A percentile compares a stretch with the other conserved stretches of the same genome.
phyloP scores from a whole-genome alignment of 441 rosid species.

The Flueggea neowawraea region DNA sequence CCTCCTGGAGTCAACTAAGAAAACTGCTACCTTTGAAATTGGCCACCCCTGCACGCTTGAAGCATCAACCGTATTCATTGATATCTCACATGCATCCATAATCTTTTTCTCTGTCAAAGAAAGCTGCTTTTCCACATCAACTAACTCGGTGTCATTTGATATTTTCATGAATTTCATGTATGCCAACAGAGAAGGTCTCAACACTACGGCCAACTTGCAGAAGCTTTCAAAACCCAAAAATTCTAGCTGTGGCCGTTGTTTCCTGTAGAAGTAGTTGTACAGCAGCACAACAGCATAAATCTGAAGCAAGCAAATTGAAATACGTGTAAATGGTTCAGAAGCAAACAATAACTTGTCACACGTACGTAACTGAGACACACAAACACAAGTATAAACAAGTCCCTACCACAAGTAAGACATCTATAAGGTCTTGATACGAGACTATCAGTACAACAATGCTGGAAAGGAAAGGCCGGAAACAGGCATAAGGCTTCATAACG shows the following conservation, averaged over 20 bases:
- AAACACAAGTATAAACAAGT: neutral
- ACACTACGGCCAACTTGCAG: constrained; percentile 52
- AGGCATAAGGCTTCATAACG: neutral
- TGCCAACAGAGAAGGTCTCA: constrained; percentile 49
- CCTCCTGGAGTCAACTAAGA: constrained; percentile 55
- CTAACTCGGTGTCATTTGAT: constrained; percentile 27
- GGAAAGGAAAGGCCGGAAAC: neutral
- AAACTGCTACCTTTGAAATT: constrained; percentile 51
- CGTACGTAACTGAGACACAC: neutral
- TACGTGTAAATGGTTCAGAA: neutral
- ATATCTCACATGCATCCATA: constrained; percentile 69
- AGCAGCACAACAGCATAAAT: constrained; percentile 70
- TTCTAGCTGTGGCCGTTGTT: constrained; percentile 46
- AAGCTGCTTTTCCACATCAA: constrained; percentile 39
- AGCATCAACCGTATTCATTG: constrained; percentile 34
- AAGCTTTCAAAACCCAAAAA: constrained; percentile 53
- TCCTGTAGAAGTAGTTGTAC: constrained; percentile 80
- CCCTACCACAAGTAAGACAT: neutral
- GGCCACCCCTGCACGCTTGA: constrained; percentile 50
- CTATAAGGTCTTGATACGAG: neutral
- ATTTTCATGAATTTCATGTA: constrained; percentile 45
- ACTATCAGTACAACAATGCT: neutral
- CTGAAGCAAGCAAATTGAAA: constrained; percentile 30
- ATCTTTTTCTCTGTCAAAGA: constrained; percentile 52
- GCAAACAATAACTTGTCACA: neutral